Base-by-base conservation (phyloP, 345 rosid species). In the Eucalyptus urophylla region DNA sequence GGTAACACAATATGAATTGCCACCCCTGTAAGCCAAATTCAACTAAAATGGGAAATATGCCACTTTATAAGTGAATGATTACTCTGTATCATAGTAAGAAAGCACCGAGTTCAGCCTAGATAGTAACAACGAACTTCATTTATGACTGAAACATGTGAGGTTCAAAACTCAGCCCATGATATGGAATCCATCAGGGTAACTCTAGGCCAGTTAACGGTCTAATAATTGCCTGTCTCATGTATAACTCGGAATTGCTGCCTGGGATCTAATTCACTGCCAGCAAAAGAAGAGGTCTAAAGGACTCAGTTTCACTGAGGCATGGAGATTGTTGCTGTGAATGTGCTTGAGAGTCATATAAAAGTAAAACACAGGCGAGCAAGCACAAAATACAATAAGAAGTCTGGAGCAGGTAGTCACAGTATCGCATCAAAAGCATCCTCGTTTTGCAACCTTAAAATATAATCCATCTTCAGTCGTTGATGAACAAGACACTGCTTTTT, bases 291-390 rank as follows among this genome's bases (percentile, higher is more conserved):
- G 43, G 22, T 31, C 22, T 69, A 31, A 31, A 69, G 43, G 12
- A 54, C 17, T 33, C 67, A 49, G 69, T 87, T 67, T 24, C 11
- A 40, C 29, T n/a, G 9, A 37, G 47, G 8, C 19, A 8, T 27
- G 11, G 43, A 69, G 24, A 69, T 69, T 69, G 80, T 51, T 90
- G 44, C 91, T 83, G 91, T 90, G 86, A 80, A 89, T 21, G 49
- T 69, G 90, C 86, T 87, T 92, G 88, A 90, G 93, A 88, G 89
- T 93, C 86, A 90, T 90, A 87, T 90, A 95, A 87, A 91, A 31
- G 62, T 19, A 43, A 44, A 8, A 60, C 45, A 37, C 2, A 16
- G 43, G 43, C 80, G 33, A 67, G 80, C 37, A 51, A 53, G 43
- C 65, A n/a, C 40, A 86, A 53, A 69, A 69, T 53, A 86, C 37